phyloP scores from a whole-genome alignment of 345 rosid species.

The Iberis pinnata region DNA sequence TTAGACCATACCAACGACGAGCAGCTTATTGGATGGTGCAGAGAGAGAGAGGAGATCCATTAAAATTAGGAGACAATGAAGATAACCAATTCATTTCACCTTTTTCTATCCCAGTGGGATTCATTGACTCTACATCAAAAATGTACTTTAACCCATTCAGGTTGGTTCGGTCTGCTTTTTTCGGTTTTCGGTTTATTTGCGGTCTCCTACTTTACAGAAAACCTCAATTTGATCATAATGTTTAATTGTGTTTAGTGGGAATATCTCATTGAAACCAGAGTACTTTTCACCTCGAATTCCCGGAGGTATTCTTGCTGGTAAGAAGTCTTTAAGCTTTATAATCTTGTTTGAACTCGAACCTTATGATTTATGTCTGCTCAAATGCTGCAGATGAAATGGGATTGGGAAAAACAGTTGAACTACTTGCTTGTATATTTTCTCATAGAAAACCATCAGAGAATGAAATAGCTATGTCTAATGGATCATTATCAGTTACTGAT shows the following conservation, averaged over 20 bases:
- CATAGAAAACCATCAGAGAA: slow-evolving; percentile 48
- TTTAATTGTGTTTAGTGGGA: slow-evolving; percentile 94
- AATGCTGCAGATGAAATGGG: slow-evolving; percentile 90
- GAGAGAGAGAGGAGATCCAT: slow-evolving; percentile 61
- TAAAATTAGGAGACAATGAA: slow-evolving; percentile 32
- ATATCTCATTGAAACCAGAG: slow-evolving; percentile 53
- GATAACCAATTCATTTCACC: slow-evolving; percentile 54
- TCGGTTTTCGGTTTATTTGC: too few relatives aligned
- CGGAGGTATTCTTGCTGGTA: slow-evolving; percentile 99
- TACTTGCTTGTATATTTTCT: slow-evolving; percentile 83
- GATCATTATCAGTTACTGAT: slow-evolving; percentile 25
- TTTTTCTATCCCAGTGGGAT: slow-evolving; percentile 51
- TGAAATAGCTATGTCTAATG: slow-evolving; percentile 31
- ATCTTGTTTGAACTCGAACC: background rate
- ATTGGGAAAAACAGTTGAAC: slow-evolving; percentile 90
- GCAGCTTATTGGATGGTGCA: slow-evolving; percentile 96
- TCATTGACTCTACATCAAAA: slow-evolving; percentile 56
- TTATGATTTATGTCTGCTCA: background rate
- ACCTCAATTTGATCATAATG: too few relatives aligned
- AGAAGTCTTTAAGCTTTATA: slow-evolving; percentile 19
- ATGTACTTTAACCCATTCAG: slow-evolving; percentile 96
- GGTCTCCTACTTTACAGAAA: slow-evolving; percentile 1
- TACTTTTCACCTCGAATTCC: slow-evolving; percentile 44
- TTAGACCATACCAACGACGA: slow-evolving; percentile 91
- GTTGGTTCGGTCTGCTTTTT: slow-evolving; percentile 31